Evolutionary conservation across 2,329 filamentous ascomycete species (phyloP).

Genomic region (Elsinoe necatrix): DNA sequence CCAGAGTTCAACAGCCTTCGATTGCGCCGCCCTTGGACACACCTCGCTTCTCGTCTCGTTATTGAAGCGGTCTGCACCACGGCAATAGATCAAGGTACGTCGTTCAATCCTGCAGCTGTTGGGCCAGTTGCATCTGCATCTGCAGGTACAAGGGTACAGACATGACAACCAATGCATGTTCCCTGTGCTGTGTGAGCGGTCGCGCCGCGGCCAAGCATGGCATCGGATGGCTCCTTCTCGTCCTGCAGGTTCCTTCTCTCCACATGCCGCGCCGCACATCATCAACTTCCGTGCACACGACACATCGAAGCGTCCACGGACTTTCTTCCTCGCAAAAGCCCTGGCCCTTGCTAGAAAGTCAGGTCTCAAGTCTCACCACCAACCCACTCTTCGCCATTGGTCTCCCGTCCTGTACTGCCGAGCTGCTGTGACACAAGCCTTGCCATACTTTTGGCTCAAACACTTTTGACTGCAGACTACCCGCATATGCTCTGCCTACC

Average conservation of each 20-base stretch:
- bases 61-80: neutral
- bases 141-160: conserved; percentile 10
- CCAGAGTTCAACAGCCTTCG: neutral
- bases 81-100: neutral
- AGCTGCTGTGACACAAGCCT: neutral
- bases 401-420: neutral
- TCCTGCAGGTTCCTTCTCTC: conserved; percentile 1
- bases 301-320: neutral
- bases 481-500: neutral
- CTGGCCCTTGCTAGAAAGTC: neutral
- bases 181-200: conserved; percentile 8
- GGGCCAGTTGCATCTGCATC: neutral
- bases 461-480: conserved; percentile 3
- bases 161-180: neutral
- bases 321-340: neutral
- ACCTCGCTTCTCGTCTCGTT: neutral
- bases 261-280: conserved; percentile 7
- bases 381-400: neutral
- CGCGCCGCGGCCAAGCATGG: neutral
- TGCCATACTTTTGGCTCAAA: neutral
- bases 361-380: neutral
- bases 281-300: neutral
- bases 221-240: neutral
- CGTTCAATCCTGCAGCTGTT: neutral
- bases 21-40: neutral